Percentiles rank a stretch among this genome's conserved stretches.
phyloP scores from a whole-genome alignment of 1,284 basidiomycete species.

The Garcileccinum viscosum region DNA sequence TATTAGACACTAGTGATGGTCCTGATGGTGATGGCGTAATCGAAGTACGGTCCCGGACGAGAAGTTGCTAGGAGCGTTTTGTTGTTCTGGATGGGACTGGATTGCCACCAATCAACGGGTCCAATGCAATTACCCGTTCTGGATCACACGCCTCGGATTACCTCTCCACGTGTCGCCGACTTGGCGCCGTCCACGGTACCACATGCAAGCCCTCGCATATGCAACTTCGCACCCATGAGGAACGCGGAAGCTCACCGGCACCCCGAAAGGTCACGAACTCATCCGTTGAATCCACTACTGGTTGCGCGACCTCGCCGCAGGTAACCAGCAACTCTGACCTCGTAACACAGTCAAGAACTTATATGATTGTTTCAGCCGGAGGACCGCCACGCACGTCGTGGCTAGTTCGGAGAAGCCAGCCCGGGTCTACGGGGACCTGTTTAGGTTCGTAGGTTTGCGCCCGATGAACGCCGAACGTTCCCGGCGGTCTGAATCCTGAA shows the following conservation, averaged over 20 bases:
- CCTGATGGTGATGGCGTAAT: constrained; percentile 2
- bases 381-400: not conserved
- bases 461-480: not conserved
- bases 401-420: not conserved
- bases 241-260: too few species aligned
- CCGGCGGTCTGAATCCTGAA: not conserved
- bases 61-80: constrained; percentile 1
- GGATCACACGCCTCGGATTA: not conserved
- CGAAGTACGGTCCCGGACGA: constrained; percentile 5
- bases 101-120: not conserved
- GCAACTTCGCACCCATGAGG: too few species aligned
- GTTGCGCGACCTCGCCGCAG: not conserved
- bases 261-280: too few species aligned
- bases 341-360: not conserved
- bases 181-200: not conserved
- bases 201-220: not conserved
- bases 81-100: not conserved
- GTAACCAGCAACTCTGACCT: not conserved
- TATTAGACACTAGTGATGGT: constrained; percentile 1
- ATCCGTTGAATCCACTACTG: not conserved
- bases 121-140: not conserved
- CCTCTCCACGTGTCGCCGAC: not conserved
- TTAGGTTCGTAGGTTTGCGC: not conserved
- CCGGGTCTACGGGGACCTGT: not conserved
- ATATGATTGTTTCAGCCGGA: not conserved